Evolutionary conservation across 2,329 filamentous ascomycete genomes (phyloP).

Genomic region (Phaeosphaeria sp.): DNA sequence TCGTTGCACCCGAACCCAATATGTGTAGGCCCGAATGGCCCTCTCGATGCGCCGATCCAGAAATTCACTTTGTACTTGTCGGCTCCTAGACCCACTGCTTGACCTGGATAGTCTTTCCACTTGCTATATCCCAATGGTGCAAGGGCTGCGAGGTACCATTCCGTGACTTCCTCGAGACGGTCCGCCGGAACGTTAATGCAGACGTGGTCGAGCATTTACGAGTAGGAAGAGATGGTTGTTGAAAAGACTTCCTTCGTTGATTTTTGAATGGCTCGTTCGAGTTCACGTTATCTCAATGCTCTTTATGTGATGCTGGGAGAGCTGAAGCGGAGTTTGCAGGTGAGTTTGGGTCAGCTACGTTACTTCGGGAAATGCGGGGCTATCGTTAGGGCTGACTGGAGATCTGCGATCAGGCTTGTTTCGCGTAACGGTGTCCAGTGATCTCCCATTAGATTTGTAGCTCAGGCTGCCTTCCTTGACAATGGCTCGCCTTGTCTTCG

Average conservation of each 20-base stretch:
- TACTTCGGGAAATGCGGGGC: not conserved
- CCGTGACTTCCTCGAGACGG: constrained; percentile 23
- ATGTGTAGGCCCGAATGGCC: not conserved
- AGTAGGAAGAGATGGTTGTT: not conserved
- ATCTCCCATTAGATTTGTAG: not conserved
- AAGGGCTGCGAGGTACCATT: constrained; percentile 33
- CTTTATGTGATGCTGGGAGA: not conserved
- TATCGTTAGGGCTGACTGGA: not conserved
- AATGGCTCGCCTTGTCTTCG: not conserved
- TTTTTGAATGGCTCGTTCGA: not conserved
- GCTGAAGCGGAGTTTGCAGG: not conserved
- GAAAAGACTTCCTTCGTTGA: not conserved
- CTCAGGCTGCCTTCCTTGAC: not conserved
- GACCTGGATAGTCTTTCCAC: constrained; percentile 23
- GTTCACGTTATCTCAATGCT: not conserved
- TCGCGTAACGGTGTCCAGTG: not conserved
- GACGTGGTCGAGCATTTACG: constrained; percentile 25
- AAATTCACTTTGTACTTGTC: constrained; percentile 13
- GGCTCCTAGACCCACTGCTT: constrained; percentile 23
- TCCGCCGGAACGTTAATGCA: constrained; percentile 23
- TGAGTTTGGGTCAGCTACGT: not conserved
- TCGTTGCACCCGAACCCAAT: constrained; percentile 15
- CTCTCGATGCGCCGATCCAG: constrained; percentile 18
- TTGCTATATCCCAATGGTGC: constrained; percentile 34
- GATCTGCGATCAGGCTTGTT: not conserved